Evolutionary conservation across 345 rosid species (phyloP).

Genomic region (Eucalyptus globulus): DNA sequence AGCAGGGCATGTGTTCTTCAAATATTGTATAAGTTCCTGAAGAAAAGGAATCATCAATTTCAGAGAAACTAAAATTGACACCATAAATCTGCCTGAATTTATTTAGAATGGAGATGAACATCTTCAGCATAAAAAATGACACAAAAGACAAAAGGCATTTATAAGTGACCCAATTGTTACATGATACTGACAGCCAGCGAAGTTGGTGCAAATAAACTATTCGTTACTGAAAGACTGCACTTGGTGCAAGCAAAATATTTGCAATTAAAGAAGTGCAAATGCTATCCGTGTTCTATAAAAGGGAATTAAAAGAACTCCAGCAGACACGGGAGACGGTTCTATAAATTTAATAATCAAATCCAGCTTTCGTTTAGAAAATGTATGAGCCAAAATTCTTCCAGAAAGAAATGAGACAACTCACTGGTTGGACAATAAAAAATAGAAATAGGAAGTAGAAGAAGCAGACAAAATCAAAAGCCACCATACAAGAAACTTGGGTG

Average conservation of each 20-base stretch:
- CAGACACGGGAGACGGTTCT: neutral
- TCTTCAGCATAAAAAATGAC: neutral
- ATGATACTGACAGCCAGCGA: neutral
- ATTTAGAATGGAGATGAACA: neutral
- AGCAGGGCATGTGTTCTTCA: slow-evolving; percentile 74
- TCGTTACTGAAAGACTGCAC: neutral
- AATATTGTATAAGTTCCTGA: slow-evolving; percentile 74
- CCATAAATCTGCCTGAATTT: neutral
- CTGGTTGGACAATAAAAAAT: neutral
- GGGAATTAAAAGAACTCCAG: neutral
- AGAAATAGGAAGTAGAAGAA: neutral
- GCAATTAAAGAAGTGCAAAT: neutral
- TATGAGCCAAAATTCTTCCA: neutral
- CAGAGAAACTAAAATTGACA: neutral
- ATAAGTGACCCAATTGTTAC: neutral
- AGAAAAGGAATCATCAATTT: neutral
- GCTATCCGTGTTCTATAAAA: neutral
- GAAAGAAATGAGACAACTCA: neutral
- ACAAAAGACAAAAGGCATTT: neutral
- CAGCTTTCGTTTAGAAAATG: neutral
- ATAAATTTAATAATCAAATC: neutral
- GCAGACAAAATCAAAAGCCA: neutral
- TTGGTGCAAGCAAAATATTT: neutral
- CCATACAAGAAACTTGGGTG: neutral
- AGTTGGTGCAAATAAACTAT: neutral